These are phyloP conservation scores for Paralagenidium karlingii DNA, from an alignment of 352 stramenopile genomes.

Conservation along the genomic window DNA sequence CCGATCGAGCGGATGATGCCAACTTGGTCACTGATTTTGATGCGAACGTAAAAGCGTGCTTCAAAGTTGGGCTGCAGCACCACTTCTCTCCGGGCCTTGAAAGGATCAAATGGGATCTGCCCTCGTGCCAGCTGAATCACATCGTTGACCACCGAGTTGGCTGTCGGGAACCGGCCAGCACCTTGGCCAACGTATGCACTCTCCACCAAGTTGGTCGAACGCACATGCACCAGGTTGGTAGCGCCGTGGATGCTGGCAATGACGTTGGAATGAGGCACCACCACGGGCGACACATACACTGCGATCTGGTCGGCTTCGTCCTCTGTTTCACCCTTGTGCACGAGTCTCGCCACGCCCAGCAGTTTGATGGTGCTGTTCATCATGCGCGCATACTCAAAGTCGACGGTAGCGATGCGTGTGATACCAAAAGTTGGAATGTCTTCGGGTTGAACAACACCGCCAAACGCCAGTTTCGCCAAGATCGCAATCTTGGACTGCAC, in stretches of 20 bases:
- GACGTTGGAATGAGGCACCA: conserved; percentile 83
- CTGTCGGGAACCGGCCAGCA: conserved; percentile 90
- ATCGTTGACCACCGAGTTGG: conserved; percentile 95
- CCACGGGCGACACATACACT: conserved; percentile 90
- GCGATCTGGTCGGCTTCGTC: conserved; percentile 61
- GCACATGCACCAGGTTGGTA: conserved; percentile 88
- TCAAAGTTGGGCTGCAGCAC: conserved; percentile 86
- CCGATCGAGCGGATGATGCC: conserved; percentile 93
- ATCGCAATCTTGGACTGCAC: conserved; percentile 95
- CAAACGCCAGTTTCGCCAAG: conserved; percentile 91
- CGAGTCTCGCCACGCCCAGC: conserved; percentile 74
- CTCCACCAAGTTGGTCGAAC: conserved; percentile 81
- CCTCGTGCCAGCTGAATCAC: conserved; percentile 86
- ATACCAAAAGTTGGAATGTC: conserved; percentile 91
- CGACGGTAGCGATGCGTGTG: conserved; percentile 78
- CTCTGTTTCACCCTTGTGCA: conserved; percentile 63
- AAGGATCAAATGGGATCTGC: conserved; percentile 79
- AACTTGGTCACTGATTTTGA: conserved; percentile 87
- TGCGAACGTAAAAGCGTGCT: conserved; percentile 91
- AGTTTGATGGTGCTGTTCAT: conserved; percentile 96
- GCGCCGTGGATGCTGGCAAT: conserved; percentile 81
- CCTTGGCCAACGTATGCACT: conserved; percentile 89
- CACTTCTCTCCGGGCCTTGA: conserved; percentile 38
- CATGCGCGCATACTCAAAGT: conserved; percentile 95
- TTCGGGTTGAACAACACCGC: conserved; percentile 70